Evolutionary conservation across 2,329 filamentous ascomycete species (phyloP).

Genomic region (Cylindrodendrum hubeiense): DNA sequence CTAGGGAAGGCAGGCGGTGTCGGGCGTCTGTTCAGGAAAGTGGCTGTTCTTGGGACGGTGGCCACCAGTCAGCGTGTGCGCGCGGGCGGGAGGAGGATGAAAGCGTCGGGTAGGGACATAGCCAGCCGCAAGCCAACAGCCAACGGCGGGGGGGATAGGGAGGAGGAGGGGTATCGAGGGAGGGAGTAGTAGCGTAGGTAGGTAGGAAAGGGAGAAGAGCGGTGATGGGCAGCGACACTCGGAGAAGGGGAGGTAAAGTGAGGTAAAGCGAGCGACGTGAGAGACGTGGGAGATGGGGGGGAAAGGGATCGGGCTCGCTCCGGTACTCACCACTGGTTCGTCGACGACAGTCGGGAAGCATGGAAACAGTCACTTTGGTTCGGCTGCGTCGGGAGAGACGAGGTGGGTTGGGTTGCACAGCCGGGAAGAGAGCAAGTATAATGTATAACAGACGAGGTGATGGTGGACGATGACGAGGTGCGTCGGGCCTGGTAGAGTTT

Average conservation of each 20-base stretch:
- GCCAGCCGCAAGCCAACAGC: constrained; percentile 30
- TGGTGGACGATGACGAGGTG: constrained; percentile 22
- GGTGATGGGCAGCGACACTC: constrained; percentile 7
- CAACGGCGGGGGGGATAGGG: constrained; percentile 11
- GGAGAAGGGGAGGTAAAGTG: constrained; percentile 2
- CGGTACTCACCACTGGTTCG: constrained; percentile 40
- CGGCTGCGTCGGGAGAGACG: constrained; percentile 28
- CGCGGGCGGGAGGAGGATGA: constrained; percentile 29
- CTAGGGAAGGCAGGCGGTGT: constrained; percentile 40
- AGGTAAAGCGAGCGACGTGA: background rate
- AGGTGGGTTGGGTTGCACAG: constrained; percentile 32
- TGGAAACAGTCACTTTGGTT: constrained; percentile 41
- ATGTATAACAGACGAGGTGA: constrained; percentile 23
- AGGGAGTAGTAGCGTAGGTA: constrained; percentile 12
- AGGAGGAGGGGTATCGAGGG: constrained; percentile 12
- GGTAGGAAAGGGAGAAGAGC: constrained; percentile 4
- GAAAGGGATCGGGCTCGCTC: constrained; percentile 8
- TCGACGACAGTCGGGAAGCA: constrained; percentile 37
- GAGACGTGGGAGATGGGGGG: background rate
- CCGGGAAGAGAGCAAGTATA: constrained; percentile 16
- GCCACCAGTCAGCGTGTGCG: constrained; percentile 43
- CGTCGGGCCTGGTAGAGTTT: constrained; percentile 12
- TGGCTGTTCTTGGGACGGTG: constrained; percentile 46
- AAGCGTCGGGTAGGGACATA: constrained; percentile 36
- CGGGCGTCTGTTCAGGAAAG: constrained; percentile 35